phyloP scores from a whole-genome alignment of 2,329 filamentous ascomycete species.

The Chaetomium sp. region DNA sequence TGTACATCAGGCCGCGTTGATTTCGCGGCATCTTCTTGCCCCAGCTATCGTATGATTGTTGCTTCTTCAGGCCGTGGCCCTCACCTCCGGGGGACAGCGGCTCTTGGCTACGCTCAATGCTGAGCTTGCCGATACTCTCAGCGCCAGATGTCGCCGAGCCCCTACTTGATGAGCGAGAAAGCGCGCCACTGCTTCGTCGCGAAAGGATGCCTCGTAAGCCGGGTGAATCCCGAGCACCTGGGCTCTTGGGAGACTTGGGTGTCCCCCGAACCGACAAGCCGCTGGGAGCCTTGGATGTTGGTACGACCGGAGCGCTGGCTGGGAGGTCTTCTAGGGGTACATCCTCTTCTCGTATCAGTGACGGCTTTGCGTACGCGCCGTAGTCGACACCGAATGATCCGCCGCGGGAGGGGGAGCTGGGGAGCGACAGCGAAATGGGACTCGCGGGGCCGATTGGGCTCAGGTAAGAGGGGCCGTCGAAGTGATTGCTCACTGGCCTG shows the following conservation, averaged over 20 bases:
- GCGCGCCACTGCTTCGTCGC: conserved; percentile 44
- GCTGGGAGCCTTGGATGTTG: conserved; percentile 79
- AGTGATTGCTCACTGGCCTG: conserved; percentile 67
- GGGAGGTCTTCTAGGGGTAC: conserved; percentile 61
- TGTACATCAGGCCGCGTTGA: conserved; percentile 67
- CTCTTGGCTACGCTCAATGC: conserved; percentile 57
- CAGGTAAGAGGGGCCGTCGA: conserved; percentile 55
- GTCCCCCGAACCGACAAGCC: conserved; percentile 73
- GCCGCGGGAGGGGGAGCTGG: conserved; percentile 42
- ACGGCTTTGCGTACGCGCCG: conserved; percentile 61
- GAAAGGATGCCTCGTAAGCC: conserved; percentile 64
- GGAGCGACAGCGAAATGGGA: conserved; percentile 41
- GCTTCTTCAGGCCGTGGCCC: conserved; percentile 51
- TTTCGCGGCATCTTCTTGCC: conserved; percentile 57
- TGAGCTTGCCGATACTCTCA: conserved; percentile 65
- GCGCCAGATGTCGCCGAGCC: conserved; percentile 59
- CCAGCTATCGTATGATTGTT: conserved; percentile 64
- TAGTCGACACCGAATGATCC: conserved; percentile 74
- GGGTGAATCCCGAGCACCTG: conserved; percentile 41
- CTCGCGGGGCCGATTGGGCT: conserved; percentile 31
- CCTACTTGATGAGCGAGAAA: conserved; percentile 61
- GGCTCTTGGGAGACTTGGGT: conserved; percentile 56
- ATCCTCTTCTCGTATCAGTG: conserved; percentile 51
- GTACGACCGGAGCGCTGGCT: conserved; percentile 70
- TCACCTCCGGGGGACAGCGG: conserved; percentile 50